These are phyloP conservation scores for Echites panduratus DNA, from an alignment of 257 asterid genomes.

Conservation along the genomic window DNA sequence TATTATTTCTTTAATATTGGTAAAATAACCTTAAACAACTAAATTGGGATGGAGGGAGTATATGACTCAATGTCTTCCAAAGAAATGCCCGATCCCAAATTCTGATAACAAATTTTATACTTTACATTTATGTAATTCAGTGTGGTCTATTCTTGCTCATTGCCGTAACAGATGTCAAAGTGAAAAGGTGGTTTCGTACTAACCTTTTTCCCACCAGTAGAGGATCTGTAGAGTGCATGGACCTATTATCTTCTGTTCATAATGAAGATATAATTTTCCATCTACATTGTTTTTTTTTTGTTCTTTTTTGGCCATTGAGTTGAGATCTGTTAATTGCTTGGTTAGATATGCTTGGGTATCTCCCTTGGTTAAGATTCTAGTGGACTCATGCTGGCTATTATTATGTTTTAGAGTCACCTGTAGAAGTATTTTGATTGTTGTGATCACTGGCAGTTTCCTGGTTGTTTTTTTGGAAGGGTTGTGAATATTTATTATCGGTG, in stretches of 20 bases:
- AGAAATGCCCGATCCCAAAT: background rate
- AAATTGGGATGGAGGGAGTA: too few relatives aligned
- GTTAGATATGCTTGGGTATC: background rate
- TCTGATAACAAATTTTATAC: background rate
- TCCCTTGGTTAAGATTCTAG: background rate
- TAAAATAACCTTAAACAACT: too few relatives aligned
- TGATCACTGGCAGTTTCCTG: background rate
- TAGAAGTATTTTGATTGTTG: background rate
- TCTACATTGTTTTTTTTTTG: background rate
- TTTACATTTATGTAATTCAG: background rate
- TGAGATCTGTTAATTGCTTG: background rate
- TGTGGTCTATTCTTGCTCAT: background rate
- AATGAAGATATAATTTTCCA: background rate
- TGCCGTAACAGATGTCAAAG: background rate
- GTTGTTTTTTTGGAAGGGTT: background rate
- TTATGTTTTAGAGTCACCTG: background rate
- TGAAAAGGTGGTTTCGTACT: background rate
- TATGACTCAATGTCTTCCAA: background rate
- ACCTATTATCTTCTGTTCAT: background rate
- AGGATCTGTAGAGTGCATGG: background rate
- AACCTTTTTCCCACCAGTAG: background rate
- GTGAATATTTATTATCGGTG: too few relatives aligned
- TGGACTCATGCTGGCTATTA: background rate
- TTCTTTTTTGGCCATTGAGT: background rate
- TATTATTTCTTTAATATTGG: too few relatives aligned